These are phyloP conservation scores for Thymus quinquecostatus DNA, from an alignment of 257 asterid genomes.

Conservation along the genomic window DNA sequence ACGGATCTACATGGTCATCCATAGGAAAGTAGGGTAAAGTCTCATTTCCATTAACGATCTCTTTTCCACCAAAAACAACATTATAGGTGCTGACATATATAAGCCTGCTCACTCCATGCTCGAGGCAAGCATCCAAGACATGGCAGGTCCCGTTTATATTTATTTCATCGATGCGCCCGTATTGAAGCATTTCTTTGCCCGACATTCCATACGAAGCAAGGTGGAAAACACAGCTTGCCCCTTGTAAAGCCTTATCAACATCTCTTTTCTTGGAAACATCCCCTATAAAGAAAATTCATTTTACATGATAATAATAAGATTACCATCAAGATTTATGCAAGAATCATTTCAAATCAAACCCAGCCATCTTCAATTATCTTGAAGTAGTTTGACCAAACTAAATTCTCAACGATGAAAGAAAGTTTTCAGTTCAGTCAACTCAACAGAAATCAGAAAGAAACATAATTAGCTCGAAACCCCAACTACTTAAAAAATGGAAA, in stretches of 20 bases:
- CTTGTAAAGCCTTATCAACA: conserved; percentile 68
- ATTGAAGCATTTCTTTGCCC: conserved; percentile 94
- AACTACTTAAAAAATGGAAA: not conserved
- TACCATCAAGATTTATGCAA: not conserved
- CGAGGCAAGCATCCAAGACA: conserved; percentile 79
- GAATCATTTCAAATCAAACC: not conserved
- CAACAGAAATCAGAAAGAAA: not conserved
- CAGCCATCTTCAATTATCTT: not conserved
- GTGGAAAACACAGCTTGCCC: conserved; percentile 90
- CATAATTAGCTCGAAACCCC: conserved; percentile 10
- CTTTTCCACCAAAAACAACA: conserved; percentile 84
- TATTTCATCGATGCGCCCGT: conserved; percentile 77
- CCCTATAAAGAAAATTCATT: conserved; percentile 44
- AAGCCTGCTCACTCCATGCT: conserved; percentile 69
- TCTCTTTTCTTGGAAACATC: conserved; percentile 66
- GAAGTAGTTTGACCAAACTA: not conserved
- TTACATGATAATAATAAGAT: not conserved
- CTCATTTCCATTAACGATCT: conserved; percentile 87
- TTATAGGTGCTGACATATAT: conserved; percentile 91
- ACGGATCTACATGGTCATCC: conserved; percentile 84
- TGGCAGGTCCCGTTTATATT: conserved; percentile 87
- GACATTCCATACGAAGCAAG: conserved; percentile 98
- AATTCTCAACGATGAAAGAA: not conserved
- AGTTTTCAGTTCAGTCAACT: conserved; percentile 2
- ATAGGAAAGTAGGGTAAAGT: conserved; percentile 78